Percentiles rank a stretch among this genome's conserved stretches.
Evolutionary conservation across 495 filamentous ascomycete species (phyloP).

Genomic region (Aspergillus campestris): DNA sequence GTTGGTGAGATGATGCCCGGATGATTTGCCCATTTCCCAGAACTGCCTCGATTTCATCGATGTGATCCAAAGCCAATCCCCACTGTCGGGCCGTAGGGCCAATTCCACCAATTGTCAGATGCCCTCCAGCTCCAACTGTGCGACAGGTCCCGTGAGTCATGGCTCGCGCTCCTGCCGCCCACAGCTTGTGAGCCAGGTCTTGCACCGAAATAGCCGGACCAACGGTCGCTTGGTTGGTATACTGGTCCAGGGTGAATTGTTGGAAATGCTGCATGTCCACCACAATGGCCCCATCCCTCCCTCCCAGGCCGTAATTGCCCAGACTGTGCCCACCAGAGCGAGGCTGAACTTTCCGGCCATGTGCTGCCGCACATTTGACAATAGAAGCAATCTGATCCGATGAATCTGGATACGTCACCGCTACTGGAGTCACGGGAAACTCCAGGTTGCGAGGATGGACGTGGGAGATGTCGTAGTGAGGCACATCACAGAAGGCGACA

Average conservation of each 20-base stretch:
- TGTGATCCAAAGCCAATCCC: conserved; percentile 56
- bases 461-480: conserved; percentile 9
- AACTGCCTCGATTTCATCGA: conserved; percentile 54
- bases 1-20: conserved; percentile 23
- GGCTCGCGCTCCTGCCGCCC: conserved; percentile 52
- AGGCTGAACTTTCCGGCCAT: conserved; percentile 55
- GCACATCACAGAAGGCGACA: conserved; percentile 14
- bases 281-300: conserved; percentile 32
- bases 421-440: conserved; percentile 48
- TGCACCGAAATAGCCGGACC: conserved; percentile 57
- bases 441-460: conserved; percentile 53
- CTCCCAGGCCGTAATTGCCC: conserved; percentile 46
- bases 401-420: conserved; percentile 51
- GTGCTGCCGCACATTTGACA: conserved; percentile 48
- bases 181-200: conserved; percentile 50
- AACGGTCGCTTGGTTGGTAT: conserved; percentile 51
- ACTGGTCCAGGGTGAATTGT: conserved; percentile 43
- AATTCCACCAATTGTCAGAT: conserved; percentile 63
- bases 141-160: conserved; percentile 61
- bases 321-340: conserved; percentile 70
- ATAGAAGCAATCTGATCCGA: conserved; percentile 49
- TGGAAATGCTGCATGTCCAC: conserved; percentile 41
- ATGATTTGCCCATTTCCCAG: conserved; percentile 48
- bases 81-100: conserved; percentile 54
- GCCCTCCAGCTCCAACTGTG: conserved; percentile 63